These are phyloP conservation scores for Exophiala viscosa DNA, from an alignment of 2,329 filamentous ascomycete species.

Conservation along the genomic window DNA sequence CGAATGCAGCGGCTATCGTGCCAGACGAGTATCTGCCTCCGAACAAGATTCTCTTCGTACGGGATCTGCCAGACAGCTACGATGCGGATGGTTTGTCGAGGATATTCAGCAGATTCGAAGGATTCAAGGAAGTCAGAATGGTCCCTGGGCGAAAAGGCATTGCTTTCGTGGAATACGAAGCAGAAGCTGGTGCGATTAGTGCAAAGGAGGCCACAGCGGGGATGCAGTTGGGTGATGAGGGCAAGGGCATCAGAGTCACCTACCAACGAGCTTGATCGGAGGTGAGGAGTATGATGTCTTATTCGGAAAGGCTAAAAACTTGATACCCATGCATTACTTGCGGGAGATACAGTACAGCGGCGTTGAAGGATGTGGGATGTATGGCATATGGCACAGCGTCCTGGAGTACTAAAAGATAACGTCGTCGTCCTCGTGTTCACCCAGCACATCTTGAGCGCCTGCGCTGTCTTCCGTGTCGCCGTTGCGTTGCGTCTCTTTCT, in stretches of 20 bases:
- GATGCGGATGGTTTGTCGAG: slow-evolving; percentile 73
- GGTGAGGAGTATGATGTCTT: not conserved
- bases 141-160: slow-evolving; percentile 84
- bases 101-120: slow-evolving; percentile 85
- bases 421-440: slow-evolving; percentile 73
- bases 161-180: slow-evolving; percentile 95
- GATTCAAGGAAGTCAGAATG: slow-evolving; percentile 86
- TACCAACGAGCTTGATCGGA: slow-evolving; percentile 77
- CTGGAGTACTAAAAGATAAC: slow-evolving; percentile 67
- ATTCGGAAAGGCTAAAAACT: not conserved
- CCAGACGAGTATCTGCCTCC: slow-evolving; percentile 98
- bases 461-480: slow-evolving; percentile 31
- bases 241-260: slow-evolving; percentile 84
- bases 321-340: slow-evolving; percentile 18
- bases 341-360: not conserved
- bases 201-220: slow-evolving; percentile 92
- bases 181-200: slow-evolving; percentile 80
- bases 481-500: slow-evolving; percentile 36
- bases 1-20: slow-evolving; percentile 66
- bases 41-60: slow-evolving; percentile 93
- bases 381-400: not conserved
- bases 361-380: slow-evolving; percentile 8
- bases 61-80: slow-evolving; percentile 84
- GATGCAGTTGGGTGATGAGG: slow-evolving; percentile 70
- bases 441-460: slow-evolving; percentile 62